Conservation (phyloP, 139 green algal species). For the Auxenochlorella pyrenoidosa region DNA sequence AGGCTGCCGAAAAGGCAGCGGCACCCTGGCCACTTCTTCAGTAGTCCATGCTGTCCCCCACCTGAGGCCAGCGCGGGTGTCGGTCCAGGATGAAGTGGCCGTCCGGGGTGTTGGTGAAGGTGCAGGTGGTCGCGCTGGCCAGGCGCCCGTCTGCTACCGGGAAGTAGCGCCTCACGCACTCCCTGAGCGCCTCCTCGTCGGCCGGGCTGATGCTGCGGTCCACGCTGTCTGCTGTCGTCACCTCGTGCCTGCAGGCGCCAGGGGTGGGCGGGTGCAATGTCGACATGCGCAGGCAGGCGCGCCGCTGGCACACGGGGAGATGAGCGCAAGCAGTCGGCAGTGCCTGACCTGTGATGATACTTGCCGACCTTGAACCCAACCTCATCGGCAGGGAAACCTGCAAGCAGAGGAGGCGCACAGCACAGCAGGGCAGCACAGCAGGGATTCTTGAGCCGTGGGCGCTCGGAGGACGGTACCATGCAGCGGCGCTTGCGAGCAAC, state of each 20-base stretch:
- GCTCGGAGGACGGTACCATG: background rate
- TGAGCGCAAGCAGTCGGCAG: too few relatives aligned
- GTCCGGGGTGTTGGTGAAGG: constrained; percentile 87
- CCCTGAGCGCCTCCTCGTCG: constrained; percentile 55
- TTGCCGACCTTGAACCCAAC: constrained; percentile 58
- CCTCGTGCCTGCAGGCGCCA: constrained; percentile 44
- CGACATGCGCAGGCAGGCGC: background rate
- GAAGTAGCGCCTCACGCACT: constrained; percentile 54
- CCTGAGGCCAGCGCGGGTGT: constrained; percentile 74
- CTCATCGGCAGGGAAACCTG: constrained; percentile 71
- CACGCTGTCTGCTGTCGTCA: constrained; percentile 51
- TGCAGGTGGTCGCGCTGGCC: constrained; percentile 61
- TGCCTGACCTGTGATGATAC: constrained; percentile 32
- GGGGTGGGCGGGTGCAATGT: background rate
- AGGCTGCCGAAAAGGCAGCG: too few relatives aligned
- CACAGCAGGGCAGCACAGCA: background rate
- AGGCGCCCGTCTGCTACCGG: constrained; percentile 53
- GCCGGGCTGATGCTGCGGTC: constrained; percentile 35
- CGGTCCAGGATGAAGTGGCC: constrained; percentile 82
- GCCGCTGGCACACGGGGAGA: background rate
- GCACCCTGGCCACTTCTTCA: too few relatives aligned
- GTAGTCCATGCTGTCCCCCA: constrained; percentile 16
- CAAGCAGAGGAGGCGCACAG: background rate
- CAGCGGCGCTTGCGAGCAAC: background rate
- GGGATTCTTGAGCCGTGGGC: background rate